phyloP scores from a whole-genome alignment of 2,329 filamentous ascomycete species.

The Phoma sp. region DNA sequence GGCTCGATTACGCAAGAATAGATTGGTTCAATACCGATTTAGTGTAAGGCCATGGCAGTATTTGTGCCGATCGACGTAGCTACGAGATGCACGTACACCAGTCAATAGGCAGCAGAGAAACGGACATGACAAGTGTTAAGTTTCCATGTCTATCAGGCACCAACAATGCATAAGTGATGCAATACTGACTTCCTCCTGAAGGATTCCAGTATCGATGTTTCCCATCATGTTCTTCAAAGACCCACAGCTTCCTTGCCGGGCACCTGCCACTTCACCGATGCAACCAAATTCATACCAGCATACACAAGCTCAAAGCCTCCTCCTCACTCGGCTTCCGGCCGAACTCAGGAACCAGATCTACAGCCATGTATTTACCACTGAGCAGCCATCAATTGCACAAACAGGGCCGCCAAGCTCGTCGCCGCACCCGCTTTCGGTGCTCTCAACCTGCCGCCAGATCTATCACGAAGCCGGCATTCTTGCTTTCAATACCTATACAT shows the following conservation, averaged over 20 bases:
- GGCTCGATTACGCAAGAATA: no score
- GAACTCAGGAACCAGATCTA: constrained; percentile 22
- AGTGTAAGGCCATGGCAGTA: no score
- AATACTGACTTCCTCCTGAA: neutral
- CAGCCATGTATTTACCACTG: constrained; percentile 4
- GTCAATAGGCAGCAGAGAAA: neutral
- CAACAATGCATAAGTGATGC: neutral
- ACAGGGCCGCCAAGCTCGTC: neutral
- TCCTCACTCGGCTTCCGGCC: constrained; percentile 12
- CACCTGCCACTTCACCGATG: no score
- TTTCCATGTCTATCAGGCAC: neutral
- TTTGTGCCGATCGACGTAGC: no score
- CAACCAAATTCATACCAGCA: neutral
- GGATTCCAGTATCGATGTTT: neutral
- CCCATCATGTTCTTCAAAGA: neutral
- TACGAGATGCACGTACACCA: no score
- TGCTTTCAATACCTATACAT: constrained; percentile 15
- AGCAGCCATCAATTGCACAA: neutral
- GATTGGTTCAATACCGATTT: no score
- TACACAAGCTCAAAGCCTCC: constrained; percentile 4
- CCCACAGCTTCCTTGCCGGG: no score
- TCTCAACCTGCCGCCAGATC: constrained; percentile 15
- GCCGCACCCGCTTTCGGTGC: constrained; percentile 18
- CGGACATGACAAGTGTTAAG: constrained; percentile 3
- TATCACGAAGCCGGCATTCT: constrained; percentile 12